Percentiles rank a stretch among this genome's conserved stretches.
Conservation (phyloP, 352 stramenopile species). For the Globisporangium megalacanthum region DNA sequence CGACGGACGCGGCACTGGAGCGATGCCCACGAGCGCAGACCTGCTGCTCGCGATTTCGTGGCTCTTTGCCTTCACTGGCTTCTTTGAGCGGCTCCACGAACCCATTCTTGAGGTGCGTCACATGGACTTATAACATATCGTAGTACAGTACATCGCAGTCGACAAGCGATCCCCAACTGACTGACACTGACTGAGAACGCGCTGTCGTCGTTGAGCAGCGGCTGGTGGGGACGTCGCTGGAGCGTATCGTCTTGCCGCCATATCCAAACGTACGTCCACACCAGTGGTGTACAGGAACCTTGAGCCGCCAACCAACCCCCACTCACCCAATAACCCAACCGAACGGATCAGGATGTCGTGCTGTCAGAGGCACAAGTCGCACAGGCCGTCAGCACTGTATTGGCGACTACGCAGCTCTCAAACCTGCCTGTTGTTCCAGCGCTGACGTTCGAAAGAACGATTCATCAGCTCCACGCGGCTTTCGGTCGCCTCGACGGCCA, state of each 20-base stretch:
- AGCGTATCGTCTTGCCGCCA: not conserved
- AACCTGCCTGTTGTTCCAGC: not conserved
- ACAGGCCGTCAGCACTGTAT: conserved; percentile 2
- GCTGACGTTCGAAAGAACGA: conserved; percentile 17
- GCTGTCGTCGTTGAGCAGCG: not conserved
- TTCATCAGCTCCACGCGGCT: conserved; percentile 34
- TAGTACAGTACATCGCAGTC: not conserved
- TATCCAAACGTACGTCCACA: conserved; percentile 11
- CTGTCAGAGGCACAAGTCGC: conserved; percentile 1
- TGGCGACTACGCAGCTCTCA: not conserved
- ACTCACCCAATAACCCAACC: not conserved
- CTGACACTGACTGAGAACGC: not conserved
- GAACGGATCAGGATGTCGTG: conserved; percentile 3
- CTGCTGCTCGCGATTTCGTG: conserved; percentile 50
- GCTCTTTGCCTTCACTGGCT: conserved; percentile 38
- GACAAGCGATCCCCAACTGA: not conserved
- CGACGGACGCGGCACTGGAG: not conserved
- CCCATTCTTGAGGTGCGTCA: conserved; percentile 33
- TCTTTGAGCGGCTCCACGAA: conserved; percentile 41
- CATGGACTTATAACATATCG: not conserved
- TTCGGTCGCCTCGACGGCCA: conserved; percentile 38
- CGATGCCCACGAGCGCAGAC: conserved; percentile 22
- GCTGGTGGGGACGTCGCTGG: not conserved
- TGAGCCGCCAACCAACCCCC: not conserved
- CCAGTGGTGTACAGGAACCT: not conserved